phyloP scores from a whole-genome alignment of 2,329 filamentous ascomycete species.

The Claviceps sp. region DNA sequence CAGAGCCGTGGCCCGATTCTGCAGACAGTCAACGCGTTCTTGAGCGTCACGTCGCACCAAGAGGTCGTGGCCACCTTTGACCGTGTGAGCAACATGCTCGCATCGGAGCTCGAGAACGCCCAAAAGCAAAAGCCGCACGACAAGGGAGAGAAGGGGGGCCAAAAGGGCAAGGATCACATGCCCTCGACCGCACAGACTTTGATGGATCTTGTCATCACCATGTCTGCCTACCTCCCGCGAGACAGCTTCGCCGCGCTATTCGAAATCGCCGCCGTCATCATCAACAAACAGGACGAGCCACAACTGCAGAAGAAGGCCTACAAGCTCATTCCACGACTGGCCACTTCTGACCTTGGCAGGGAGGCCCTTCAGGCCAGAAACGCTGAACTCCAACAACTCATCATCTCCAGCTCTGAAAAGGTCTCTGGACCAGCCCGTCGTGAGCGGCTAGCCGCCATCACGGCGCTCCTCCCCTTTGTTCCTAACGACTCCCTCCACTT shows the following conservation, averaged over 20 bases:
- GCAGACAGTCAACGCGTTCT: constrained; percentile 85
- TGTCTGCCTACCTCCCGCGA: constrained; percentile 82
- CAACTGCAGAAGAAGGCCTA: constrained; percentile 98
- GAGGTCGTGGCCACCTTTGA: constrained; percentile 83
- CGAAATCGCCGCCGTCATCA: constrained; percentile 69
- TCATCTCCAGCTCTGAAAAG: constrained; percentile 69
- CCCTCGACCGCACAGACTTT: constrained; percentile 88
- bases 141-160: constrained; percentile 52
- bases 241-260: constrained; percentile 79
- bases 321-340: constrained; percentile 86
- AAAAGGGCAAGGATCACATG: constrained; percentile 55
- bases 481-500: constrained; percentile 75
- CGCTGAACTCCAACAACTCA: constrained; percentile 65
- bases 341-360: constrained; percentile 64
- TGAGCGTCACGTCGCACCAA: constrained; percentile 68
- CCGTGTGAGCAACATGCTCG: constrained; percentile 74
- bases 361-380: constrained; percentile 65
- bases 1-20: constrained; percentile 84
- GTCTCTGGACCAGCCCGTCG: constrained; percentile 75
- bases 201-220: constrained; percentile 93
- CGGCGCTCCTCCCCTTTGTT: constrained; percentile 66
- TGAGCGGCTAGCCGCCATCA: constrained; percentile 73
- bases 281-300: constrained; percentile 70
- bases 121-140: constrained; percentile 41
- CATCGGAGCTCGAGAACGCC: constrained; percentile 47